Conservation (phyloP, 805 yeast species). For the Lipomyces spencermartinsiae region DNA sequence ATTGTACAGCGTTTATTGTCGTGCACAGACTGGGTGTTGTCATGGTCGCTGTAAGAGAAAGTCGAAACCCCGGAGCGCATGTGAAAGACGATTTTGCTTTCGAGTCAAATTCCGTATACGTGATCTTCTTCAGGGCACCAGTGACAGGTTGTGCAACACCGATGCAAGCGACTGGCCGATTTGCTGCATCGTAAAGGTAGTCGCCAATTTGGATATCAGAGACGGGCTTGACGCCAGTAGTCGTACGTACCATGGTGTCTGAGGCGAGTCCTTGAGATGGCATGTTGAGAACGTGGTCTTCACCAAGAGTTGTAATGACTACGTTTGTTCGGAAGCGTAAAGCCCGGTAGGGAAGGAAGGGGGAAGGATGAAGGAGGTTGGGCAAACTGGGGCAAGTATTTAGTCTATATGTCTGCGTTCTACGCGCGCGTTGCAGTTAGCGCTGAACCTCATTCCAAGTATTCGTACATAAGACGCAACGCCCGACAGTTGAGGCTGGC, state of each 20-base stretch:
- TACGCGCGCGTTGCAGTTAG: neutral
- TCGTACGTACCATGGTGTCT: neutral
- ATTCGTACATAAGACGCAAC: neutral
- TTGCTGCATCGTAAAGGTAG: too few species aligned
- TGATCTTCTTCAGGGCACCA: too few species aligned
- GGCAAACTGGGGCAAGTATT: neutral
- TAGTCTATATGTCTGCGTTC: neutral
- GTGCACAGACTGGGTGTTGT: constrained; percentile 40
- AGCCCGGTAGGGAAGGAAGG: neutral
- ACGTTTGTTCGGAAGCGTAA: neutral
- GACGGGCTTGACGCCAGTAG: neutral
- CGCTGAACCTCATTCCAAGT: neutral
- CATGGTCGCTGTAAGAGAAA: constrained; percentile 38
- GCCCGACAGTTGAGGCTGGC: too few species aligned
- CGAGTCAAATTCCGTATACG: too few species aligned
- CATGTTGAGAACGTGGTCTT: neutral
- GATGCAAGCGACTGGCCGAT: too few species aligned
- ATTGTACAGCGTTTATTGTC: neutral
- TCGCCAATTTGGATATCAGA: too few species aligned
- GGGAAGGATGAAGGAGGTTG: neutral
- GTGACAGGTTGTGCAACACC: too few species aligned
- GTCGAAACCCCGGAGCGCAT: too few species aligned
- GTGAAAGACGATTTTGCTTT: too few species aligned
- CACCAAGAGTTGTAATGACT: neutral
- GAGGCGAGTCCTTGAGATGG: constrained; percentile 48